Evolutionary conservation across 139 green algal genomes (phyloP).

Genomic region (Micractinium sp.): DNA sequence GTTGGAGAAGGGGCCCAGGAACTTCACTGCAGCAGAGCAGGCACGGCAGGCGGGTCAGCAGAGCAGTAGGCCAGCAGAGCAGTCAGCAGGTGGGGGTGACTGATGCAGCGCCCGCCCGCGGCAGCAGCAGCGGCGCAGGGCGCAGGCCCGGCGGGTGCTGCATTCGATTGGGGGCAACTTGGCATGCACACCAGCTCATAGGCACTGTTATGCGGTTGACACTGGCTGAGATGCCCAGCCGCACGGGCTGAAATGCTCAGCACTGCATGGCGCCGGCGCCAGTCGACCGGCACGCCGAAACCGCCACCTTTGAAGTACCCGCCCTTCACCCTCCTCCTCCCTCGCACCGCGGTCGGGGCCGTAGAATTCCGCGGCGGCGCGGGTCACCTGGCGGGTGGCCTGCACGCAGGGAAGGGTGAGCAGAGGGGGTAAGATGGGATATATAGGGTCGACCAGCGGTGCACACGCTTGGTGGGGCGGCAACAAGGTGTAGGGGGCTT

Average conservation of each 20-base stretch:
- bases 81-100: not conserved
- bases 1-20: constrained; percentile 81
- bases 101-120: not conserved
- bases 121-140: not conserved
- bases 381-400: constrained; percentile 61
- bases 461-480: too few relatives aligned
- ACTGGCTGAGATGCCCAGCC: not conserved
- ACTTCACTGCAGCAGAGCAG: constrained; percentile 57
- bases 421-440: not conserved
- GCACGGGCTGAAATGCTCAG: too few relatives aligned
- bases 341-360: constrained; percentile 33
- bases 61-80: not conserved
- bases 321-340: too few relatives aligned
- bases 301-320: too few relatives aligned
- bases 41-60: not conserved
- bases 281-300: too few relatives aligned
- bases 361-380: constrained; percentile 47
- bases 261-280: too few relatives aligned
- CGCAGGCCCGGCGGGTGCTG: not conserved
- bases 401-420: constrained; percentile 18
- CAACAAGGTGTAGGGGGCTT: too few relatives aligned
- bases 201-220: not conserved
- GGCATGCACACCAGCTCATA: not conserved
- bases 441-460: not conserved
- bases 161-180: not conserved